Conservation (phyloP, 331 rosid species). For the Quercus tomentella region DNA sequence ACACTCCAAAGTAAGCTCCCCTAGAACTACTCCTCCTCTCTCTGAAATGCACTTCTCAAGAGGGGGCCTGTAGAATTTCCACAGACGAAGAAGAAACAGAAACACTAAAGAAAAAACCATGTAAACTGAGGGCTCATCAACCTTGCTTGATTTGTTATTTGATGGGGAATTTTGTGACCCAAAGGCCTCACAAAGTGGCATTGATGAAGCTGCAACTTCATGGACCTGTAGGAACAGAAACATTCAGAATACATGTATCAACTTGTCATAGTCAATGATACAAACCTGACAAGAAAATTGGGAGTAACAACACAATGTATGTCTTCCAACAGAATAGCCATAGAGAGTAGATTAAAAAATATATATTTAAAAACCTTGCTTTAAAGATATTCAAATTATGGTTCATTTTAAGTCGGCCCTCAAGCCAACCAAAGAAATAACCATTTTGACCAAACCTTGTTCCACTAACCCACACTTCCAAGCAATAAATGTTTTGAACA, state of each 20-base stretch:
- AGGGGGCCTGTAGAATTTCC: constrained; percentile 73
- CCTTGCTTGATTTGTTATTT: constrained; percentile 27
- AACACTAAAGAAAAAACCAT: constrained; percentile 73
- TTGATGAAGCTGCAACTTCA: constrained; percentile 59
- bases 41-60: constrained; percentile 56
- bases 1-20: constrained; percentile 56
- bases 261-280: not conserved
- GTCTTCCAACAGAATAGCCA: not conserved
- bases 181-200: constrained; percentile 77
- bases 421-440: not conserved
- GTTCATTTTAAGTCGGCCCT: not conserved
- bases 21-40: constrained; percentile 47
- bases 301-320: constrained; percentile 1
- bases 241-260: constrained; percentile 7
- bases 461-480: no score
- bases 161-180: constrained; percentile 57
- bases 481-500: no score
- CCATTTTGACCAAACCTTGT: no score
- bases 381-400: not conserved
- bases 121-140: constrained; percentile 49
- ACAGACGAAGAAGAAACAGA: constrained; percentile 65
- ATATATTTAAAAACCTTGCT: not conserved
- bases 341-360: not conserved
- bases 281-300: not conserved
- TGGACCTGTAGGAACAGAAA: constrained; percentile 51